Percentiles rank a stretch among this genome's conserved stretches.
These are phyloP conservation scores for Cordyceps cateniannulata DNA, from an alignment of 2,329 filamentous ascomycete species.

Conservation along the genomic window DNA sequence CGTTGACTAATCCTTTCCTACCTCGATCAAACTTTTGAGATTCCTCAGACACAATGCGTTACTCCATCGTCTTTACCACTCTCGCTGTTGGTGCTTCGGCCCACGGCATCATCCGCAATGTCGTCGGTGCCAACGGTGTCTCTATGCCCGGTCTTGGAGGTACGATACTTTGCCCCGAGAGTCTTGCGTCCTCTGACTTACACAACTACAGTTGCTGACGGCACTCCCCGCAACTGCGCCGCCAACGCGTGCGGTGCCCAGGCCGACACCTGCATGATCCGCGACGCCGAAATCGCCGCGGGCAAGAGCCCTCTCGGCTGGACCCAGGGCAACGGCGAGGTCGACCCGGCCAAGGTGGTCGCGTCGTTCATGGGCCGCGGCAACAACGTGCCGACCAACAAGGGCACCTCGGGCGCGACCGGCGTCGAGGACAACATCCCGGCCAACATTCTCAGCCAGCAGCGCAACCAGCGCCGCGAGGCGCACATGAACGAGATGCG, in stretches of 20 bases:
- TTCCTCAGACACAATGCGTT: conserved; percentile 9
- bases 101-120: conserved; percentile 47
- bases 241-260: conserved; percentile 50
- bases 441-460: not conserved
- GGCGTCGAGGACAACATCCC: conserved; percentile 32
- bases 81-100: conserved; percentile 21
- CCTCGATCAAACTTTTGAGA: not conserved
- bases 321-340: conserved; percentile 46
- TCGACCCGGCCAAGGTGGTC: conserved; percentile 47
- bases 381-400: conserved; percentile 24
- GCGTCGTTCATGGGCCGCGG: conserved; percentile 47
- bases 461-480: conserved; percentile 11
- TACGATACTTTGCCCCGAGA: not conserved
- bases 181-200: not conserved
- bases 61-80: not conserved
- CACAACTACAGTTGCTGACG: conserved; percentile 42
- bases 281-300: conserved; percentile 45
- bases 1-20: not conserved
- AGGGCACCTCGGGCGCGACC: conserved; percentile 26
- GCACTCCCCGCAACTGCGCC: conserved; percentile 56
- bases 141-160: conserved; percentile 46
- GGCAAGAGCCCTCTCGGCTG: conserved; percentile 51
- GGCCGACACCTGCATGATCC: conserved; percentile 58
- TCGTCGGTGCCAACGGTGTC: conserved; percentile 51
- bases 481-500: conserved; percentile 9